Conservation (phyloP, 257 asterid species). For the Agastache rugosa region DNA sequence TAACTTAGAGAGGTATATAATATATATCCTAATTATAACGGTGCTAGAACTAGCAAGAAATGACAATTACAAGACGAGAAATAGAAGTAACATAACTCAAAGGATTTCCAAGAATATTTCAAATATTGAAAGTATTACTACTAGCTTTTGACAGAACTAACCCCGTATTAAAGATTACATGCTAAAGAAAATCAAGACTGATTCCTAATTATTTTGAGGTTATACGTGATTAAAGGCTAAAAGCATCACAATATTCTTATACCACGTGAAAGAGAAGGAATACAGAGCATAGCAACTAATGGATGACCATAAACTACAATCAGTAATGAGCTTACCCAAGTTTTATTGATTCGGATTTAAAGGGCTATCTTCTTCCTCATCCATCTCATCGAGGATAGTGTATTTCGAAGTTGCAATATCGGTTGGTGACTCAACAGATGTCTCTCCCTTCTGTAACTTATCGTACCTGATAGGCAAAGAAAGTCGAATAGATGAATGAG, state of each 20-base stretch:
- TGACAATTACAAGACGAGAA: no score
- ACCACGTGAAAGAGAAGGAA: slow-evolving; percentile 16
- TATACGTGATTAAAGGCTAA: background rate
- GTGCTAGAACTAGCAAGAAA: no score
- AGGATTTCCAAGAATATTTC: no score
- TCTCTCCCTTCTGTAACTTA: slow-evolving; percentile 72
- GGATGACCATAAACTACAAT: slow-evolving; percentile 4
- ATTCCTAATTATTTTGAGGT: background rate
- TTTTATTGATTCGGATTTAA: slow-evolving; percentile 41
- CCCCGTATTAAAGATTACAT: no score
- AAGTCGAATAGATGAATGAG: slow-evolving; percentile 4
- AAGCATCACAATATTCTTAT: background rate
- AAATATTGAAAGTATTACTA: no score
- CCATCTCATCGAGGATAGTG: slow-evolving; percentile 86
- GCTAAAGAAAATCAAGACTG: no score
- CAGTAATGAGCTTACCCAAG: slow-evolving; percentile 43
- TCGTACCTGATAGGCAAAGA: slow-evolving; percentile 55
- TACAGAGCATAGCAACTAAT: background rate
- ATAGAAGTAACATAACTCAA: no score
- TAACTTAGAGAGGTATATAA: no score
- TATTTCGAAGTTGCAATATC: slow-evolving; percentile 59
- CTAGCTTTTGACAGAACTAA: no score
- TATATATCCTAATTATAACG: no score
- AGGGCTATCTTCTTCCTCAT: slow-evolving; percentile 64
- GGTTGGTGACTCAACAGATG: slow-evolving; percentile 37